Evolutionary conservation across 169 alveolate species (phyloP), one percentile per base, ranked within the genome.

Genomic region (Plasmodium inui): DNA sequence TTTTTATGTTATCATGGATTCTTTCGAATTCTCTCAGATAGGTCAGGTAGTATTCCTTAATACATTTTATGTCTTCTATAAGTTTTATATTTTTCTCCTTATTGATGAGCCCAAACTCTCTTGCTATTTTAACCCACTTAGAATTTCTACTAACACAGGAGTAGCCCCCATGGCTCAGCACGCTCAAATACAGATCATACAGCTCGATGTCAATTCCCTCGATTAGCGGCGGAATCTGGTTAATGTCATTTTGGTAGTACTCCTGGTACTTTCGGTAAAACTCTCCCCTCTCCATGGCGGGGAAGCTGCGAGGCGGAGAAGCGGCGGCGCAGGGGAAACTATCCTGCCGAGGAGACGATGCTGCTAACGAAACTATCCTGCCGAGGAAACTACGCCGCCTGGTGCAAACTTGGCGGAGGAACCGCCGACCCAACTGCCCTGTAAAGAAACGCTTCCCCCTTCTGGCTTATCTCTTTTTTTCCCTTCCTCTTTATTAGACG

Each of bases 1-100:
- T 90, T 81, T 82, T 80, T 67, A 82, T 19, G 57, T 90, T 90
- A 6, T 90, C 95, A 50, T 90, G 95, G 19, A 90, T 90, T 32
- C 95, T 80, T 80, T 90, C 95, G 73, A 90, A 90, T 17, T 90
- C 95, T 71, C 95, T 81, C 5, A 90, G 37, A 80, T 90, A 90
- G n/a, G 82, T 90, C 30, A 90, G 73, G 83, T 90, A 90, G 73
- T 90, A 90, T 28, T 90, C 95, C 61, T 90, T 90, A 3, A 90
- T 90, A 61, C 57, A 26, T 46, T 46, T 80, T 7, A 44, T 81
- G 37, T 67, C 76, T 70, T 90, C 95, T 28, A 80, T 81, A 32
- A 90, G 55, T 53, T 76, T 80, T 70, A 82, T 90, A 71, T 90
- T 90, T 28, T 82, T 90, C 53, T 90, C 95, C 34, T 90, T 90